Base-by-base conservation (phyloP, 441 rosid genomes). In the Jatropha podagrica region DNA sequence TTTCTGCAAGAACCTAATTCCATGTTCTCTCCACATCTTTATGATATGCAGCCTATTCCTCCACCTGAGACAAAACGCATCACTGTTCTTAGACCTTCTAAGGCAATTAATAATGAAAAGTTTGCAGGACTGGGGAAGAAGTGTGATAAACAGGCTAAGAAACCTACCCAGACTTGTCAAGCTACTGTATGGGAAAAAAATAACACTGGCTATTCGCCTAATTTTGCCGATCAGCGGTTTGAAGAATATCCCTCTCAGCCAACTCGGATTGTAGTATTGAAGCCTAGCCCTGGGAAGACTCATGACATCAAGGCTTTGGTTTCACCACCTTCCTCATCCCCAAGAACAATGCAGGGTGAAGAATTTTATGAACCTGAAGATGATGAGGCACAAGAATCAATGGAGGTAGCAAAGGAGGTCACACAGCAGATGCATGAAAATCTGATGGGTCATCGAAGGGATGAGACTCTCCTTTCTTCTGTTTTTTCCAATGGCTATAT, bases 61-160 rank as follows among this genome's bases (percentile, higher is more conserved):
- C 82, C 84, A 74, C 86, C 90, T 26, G 96, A 88, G 86, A 90
- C 93, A 32, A 96, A 90, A 77, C 89, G 92, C 72, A 96, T 96
- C 80, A 92, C 98, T 70, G 94, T 96, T 66, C 91, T 94, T 73
- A 93, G 83, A 84, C 98, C 98, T 79, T 85, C 97, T 1, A 93
- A 90, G 87, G 73, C 81, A 83, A 68, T 81, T 80, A 91, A 88
- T 77, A 81, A 80, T 68, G 93, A 88, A 32, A 92, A 83, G 71
- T 78, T 77, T 80, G 78, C 81, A 18, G 82, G 75, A 64, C 75
- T 74, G 62, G 84, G 77, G 78, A 86, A 86, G 78, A 89, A 80
- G 82, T 79, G 58, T 76, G 88, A 86, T 42, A 86, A 83, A 69
- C 86, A 78, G 67, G 68, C 73, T 38, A 92, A 85, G 77, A 87